Evolutionary conservation across 2,329 filamentous ascomycete genomes (phyloP), one percentile per base, ranked within the genome.

Genomic region (Venturia pyrina): DNA sequence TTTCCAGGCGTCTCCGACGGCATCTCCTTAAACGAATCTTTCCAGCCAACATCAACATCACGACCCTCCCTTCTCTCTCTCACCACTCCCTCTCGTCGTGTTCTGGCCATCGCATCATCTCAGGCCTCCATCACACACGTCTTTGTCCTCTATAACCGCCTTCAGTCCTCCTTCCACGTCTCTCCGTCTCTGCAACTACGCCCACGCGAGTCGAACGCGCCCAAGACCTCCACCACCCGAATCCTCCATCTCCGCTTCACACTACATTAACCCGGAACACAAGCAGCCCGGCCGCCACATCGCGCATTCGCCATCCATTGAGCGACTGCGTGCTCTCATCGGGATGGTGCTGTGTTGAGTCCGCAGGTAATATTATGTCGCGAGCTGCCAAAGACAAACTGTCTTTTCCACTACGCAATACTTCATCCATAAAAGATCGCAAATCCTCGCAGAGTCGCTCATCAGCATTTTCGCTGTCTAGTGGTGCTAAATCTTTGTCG

Each of bases 331-430:
- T 37, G 21, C 15, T n/a, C 50, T 59, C 53, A 59, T 59, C 53
- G 53, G 53, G 53, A 59, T 59, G 53, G 53, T 59, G 53, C 32
- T 37, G 28, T 59, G 28, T 40, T 59, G 17, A 19, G 53, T 37
- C 13, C 53, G 53, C 32, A 59, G 53, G 53, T 59, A 59, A 59
- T 59, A 59, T 21, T 59, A 59, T 59, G 53, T 59, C 53, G 53
- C 53, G 53, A 37, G 53, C 32, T 59, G 53, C 53, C 28, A 59
- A 59, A 59, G 53, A 59, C 53, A 59, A 59, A 59, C 53, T 59
- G 60, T 62, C 60, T 44, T 48, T 62, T 34, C 46, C 41, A 53
- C 62, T 44, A 44, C 62, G 62, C 43, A 64, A 50, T 44, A 50
- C 62, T 19, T 48, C 41, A 34, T 50, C 62, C 4, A 34, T 44